These are phyloP conservation scores for Penicillium sp. DNA, from an alignment of 2,329 filamentous ascomycete species.

Conservation along the genomic window DNA sequence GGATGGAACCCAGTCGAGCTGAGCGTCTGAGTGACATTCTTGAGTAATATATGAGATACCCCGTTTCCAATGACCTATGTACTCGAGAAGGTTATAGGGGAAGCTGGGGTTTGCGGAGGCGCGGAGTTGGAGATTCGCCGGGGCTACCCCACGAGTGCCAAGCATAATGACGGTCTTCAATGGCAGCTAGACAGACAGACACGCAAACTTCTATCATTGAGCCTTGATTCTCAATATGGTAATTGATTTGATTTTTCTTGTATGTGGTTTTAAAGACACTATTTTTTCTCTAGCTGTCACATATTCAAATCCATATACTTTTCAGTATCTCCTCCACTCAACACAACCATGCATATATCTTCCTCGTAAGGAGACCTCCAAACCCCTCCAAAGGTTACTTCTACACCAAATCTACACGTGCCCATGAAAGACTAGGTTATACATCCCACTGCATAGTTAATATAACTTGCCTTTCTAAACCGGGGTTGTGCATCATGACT, in stretches of 20 bases:
- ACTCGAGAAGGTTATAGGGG: not conserved
- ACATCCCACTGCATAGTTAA: not conserved
- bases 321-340: not conserved
- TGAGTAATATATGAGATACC: not conserved
- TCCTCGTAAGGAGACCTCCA: not conserved
- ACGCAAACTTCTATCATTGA: not conserved
- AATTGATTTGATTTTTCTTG: not conserved
- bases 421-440: too few relatives aligned
- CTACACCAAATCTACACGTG: too few relatives aligned
- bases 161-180: not conserved
- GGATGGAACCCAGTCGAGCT: constrained; percentile 45
- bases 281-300: not conserved
- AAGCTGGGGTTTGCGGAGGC: constrained; percentile 2
- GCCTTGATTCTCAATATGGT: not conserved
- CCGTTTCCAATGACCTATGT: not conserved
- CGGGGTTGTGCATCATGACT: not conserved
- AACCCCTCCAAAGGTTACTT: too few relatives aligned
- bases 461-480: not conserved
- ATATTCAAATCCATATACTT: not conserved
- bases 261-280: not conserved
- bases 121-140: constrained; percentile 1
- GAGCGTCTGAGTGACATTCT: constrained; percentile 56
- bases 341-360: not conserved
- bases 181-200: not conserved
- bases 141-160: constrained; percentile 4